phyloP scores from a whole-genome alignment of 495 filamentous ascomycete species.

The Cercophora scortea region DNA sequence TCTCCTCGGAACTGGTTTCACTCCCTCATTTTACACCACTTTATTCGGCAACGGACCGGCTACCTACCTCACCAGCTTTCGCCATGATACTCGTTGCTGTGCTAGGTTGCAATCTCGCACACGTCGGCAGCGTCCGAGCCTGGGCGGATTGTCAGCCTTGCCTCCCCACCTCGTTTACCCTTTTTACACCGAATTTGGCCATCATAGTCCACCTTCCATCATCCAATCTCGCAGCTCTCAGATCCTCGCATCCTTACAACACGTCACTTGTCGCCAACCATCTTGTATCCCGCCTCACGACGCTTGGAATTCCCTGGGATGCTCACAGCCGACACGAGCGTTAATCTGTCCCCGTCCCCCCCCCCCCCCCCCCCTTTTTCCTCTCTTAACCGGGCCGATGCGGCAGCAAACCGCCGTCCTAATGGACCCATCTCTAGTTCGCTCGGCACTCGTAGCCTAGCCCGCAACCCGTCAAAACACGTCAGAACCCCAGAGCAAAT shows the following conservation, averaged over 20 bases:
- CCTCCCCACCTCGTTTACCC: background rate
- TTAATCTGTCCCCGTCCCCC: slow-evolving; percentile 6
- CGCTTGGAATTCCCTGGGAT: slow-evolving; percentile 9
- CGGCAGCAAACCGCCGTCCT: background rate
- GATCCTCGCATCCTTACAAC: slow-evolving; percentile 1
- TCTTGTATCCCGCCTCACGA: slow-evolving; percentile 3
- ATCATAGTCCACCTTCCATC: slow-evolving; percentile 2
- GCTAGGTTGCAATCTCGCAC: too few relatives aligned
- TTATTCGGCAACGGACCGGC: slow-evolving; percentile 12
- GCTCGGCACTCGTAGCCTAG: too few relatives aligned
- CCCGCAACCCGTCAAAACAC: background rate
- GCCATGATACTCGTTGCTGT: background rate
- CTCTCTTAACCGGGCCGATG: slow-evolving; percentile 4
- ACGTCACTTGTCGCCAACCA: slow-evolving; percentile 2
- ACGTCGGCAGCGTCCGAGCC: too few relatives aligned
- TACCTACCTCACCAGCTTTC: slow-evolving; percentile 3
- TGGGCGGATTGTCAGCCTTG: too few relatives aligned
- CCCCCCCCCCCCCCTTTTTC: too few relatives aligned
- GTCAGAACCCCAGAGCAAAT: slow-evolving; percentile 10
- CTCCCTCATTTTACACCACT: slow-evolving; percentile 19
- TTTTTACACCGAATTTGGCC: slow-evolving; percentile 1
- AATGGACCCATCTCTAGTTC: background rate
- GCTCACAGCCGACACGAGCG: slow-evolving; percentile 7
- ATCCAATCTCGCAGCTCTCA: slow-evolving; percentile 5
- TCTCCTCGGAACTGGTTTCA: slow-evolving; percentile 26